These are phyloP conservation scores for Spirogloea muscicola DNA, from an alignment of 139 green algal species.

Conservation along the genomic window DNA sequence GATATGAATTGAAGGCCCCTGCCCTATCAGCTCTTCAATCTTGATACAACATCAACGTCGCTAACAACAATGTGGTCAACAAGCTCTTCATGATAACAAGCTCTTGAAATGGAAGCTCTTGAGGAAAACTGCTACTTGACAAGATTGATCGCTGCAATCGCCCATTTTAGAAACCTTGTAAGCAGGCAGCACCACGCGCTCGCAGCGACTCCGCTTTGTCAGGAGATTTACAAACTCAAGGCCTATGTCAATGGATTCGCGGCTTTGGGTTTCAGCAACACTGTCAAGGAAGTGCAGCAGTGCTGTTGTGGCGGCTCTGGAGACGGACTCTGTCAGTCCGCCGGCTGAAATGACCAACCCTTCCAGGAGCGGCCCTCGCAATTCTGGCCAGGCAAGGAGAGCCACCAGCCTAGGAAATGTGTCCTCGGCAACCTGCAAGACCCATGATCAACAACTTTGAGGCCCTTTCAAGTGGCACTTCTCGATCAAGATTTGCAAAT, in stretches of 20 bases:
- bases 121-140: too few relatives aligned
- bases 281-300: slow-evolving; percentile 4
- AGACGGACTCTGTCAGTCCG: slow-evolving; percentile 68
- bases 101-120: too few relatives aligned
- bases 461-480: too few relatives aligned
- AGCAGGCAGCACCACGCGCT: neutral
- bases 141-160: too few relatives aligned
- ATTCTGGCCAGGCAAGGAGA: slow-evolving; percentile 41
- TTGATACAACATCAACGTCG: too few relatives aligned
- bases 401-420: slow-evolving; percentile 43
- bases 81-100: too few relatives aligned
- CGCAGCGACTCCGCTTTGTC: neutral
- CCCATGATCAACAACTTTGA: too few relatives aligned
- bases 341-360: slow-evolving; percentile 75
- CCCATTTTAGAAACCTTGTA: neutral
- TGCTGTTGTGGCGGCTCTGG: slow-evolving; percentile 38
- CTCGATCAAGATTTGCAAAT: too few relatives aligned
- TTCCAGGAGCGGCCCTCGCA: slow-evolving; percentile 56
- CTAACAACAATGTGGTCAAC: too few relatives aligned
- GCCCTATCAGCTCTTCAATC: too few relatives aligned
- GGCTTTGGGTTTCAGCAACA: neutral
- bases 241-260: neutral
- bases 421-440: slow-evolving; percentile 29
- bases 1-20: too few relatives aligned
- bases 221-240: neutral